phyloP scores from a whole-genome alignment of 73 alveolate genomes.

The Tetrahymena malaccensis region DNA sequence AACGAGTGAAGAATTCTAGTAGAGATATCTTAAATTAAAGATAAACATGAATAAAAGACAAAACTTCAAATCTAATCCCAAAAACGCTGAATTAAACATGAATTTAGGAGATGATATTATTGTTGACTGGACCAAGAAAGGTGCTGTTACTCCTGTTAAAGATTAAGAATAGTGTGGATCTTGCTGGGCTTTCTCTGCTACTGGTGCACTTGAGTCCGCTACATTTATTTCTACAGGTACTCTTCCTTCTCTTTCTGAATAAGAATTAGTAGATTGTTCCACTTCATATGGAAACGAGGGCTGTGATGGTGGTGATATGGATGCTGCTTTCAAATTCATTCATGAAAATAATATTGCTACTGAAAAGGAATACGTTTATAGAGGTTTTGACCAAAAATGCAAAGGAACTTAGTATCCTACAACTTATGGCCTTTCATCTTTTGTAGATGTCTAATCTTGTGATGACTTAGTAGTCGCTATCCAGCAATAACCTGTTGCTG shows the following conservation, averaged over 20 bases:
- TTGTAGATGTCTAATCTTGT: slow-evolving; percentile 6
- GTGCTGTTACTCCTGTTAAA: slow-evolving; percentile 60
- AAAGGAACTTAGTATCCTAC: slow-evolving; percentile 2
- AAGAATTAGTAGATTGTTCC: slow-evolving; percentile 71
- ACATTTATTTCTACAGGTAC: slow-evolving; percentile 22
- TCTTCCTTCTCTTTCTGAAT: slow-evolving; percentile 36
- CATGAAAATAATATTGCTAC: slow-evolving; percentile 8
- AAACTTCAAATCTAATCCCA: neutral
- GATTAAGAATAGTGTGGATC: slow-evolving; percentile 78
- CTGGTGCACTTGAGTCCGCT: slow-evolving; percentile 72
- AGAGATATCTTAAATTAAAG: neutral
- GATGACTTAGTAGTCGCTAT: slow-evolving; percentile 16
- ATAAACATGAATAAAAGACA: neutral
- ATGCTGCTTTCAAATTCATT: slow-evolving; percentile 51
- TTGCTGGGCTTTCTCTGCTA: slow-evolving; percentile 74
- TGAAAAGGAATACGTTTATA: slow-evolving; percentile 1
- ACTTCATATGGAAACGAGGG: slow-evolving; percentile 60
- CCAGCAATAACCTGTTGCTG: slow-evolving; percentile 15
- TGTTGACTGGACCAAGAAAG: slow-evolving; percentile 47
- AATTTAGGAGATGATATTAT: slow-evolving; percentile 4
- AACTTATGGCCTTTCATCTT: slow-evolving; percentile 1
- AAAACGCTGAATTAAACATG: neutral
- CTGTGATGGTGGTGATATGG: slow-evolving; percentile 65
- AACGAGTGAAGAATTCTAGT: slow-evolving; percentile 22
- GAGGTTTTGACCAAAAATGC: neutral